Evolutionary conservation across 108 stramenopile species (phyloP).

Genomic region (Cyclotella kingstonii): DNA sequence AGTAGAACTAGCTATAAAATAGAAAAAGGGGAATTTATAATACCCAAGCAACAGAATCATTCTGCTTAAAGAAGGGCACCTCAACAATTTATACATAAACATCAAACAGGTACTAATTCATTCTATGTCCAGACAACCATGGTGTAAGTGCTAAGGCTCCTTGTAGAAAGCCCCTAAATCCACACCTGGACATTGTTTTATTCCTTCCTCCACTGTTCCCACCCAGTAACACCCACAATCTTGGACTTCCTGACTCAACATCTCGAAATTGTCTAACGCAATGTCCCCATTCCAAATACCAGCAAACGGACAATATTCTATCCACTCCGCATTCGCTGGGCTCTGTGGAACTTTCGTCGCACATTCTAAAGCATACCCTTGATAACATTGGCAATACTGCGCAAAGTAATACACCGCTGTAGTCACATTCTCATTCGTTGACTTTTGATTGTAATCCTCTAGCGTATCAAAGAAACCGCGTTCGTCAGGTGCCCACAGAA

Average conservation of each 20-base stretch:
- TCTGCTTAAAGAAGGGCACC: too few relatives aligned
- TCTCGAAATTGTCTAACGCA: background rate
- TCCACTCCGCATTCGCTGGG: background rate
- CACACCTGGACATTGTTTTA: constrained; percentile 5
- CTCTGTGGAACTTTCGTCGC: background rate
- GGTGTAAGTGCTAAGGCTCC: background rate
- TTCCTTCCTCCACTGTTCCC: background rate
- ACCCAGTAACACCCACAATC: constrained; percentile 12
- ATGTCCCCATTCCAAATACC: constrained; percentile 19
- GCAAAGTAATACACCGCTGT: background rate
- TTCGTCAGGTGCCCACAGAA: constrained; percentile 4
- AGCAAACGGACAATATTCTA: constrained; percentile 8
- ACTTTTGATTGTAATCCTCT: background rate
- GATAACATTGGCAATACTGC: constrained; percentile 9
- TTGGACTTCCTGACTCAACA: constrained; percentile 3
- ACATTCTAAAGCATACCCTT: background rate
- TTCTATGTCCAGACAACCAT: background rate
- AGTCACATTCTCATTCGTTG: background rate
- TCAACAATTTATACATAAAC: too few relatives aligned
- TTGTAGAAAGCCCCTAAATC: constrained; percentile 6
- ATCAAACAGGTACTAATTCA: background rate
- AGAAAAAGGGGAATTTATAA: too few relatives aligned
- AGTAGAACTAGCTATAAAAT: too few relatives aligned
- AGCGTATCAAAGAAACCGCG: constrained; percentile 6
- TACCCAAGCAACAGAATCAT: too few relatives aligned